Evolutionary conservation across 164 flowering plant species (phyloP).

Genomic region (Umbellularia californica): DNA sequence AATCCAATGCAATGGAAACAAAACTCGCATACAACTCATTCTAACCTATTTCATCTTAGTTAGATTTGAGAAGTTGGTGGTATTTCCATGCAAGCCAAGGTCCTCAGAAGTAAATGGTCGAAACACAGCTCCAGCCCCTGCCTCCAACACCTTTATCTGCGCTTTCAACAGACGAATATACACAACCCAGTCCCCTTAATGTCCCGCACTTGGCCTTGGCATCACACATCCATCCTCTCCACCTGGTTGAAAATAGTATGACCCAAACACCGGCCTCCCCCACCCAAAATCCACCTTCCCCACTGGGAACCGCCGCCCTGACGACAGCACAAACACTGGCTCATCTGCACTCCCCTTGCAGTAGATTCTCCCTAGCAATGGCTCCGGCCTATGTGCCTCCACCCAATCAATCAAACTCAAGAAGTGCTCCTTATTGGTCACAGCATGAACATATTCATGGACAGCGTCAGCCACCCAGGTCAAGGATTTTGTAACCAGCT

Average conservation of each 20-base stretch:
- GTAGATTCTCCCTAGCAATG: constrained; percentile 18
- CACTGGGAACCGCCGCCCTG: constrained; percentile 27
- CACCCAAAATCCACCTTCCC: constrained; percentile 10
- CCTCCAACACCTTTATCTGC: constrained; percentile 13
- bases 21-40: too few relatives aligned
- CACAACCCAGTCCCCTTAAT: constrained; percentile 43
- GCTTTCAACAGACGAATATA: constrained; percentile 26
- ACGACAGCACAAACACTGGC: neutral
- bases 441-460: too few relatives aligned
- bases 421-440: constrained; percentile 25
- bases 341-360: constrained; percentile 22
- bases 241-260: constrained; percentile 24
- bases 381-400: constrained; percentile 26
- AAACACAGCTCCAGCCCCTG: constrained; percentile 5
- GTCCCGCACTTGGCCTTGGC: constrained; percentile 32
- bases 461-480: too few relatives aligned
- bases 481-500: constrained; percentile 14
- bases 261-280: constrained; percentile 20
- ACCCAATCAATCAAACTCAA: constrained; percentile 30
- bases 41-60: too few relatives aligned
- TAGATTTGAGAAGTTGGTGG: neutral
- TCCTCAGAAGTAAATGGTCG: constrained; percentile 9
- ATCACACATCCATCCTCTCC: constrained; percentile 34
- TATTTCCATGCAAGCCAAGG: neutral
- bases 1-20: too few relatives aligned